A percentile compares a stretch with the other conserved stretches of the same genome.
Conservation (phyloP, 176 grass and related monocot species). For the Luzula sylvatica region DNA sequence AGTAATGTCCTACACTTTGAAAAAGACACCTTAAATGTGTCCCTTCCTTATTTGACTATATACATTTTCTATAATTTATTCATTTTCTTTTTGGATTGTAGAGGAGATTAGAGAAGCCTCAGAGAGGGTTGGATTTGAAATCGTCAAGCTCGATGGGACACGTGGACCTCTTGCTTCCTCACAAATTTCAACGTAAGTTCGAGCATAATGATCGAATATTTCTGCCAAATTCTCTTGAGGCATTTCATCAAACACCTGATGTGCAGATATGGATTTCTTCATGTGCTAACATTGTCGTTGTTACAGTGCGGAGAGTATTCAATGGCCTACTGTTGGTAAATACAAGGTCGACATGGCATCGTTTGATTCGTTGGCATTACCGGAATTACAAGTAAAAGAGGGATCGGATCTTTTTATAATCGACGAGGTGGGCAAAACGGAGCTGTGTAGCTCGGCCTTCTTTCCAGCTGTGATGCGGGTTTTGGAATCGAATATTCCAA, state of each 20-base stretch:
- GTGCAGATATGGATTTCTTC: not conserved
- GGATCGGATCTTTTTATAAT: slow-evolving; percentile 77
- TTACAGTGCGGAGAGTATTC: slow-evolving; percentile 55
- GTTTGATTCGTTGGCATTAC: slow-evolving; percentile 76
- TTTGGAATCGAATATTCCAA: slow-evolving; percentile 65
- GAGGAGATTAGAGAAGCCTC: slow-evolving; percentile 65
- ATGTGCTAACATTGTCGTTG: not conserved
- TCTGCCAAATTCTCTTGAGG: not conserved
- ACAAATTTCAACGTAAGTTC: slow-evolving; percentile 44
- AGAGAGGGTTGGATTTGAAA: slow-evolving; percentile 75
- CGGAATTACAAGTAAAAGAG: slow-evolving; percentile 66
- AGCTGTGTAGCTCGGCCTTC: slow-evolving; percentile 72
- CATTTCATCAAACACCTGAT: not conserved
- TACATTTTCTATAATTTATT: slow-evolving; percentile 19
- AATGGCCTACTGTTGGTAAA: slow-evolving; percentile 83
- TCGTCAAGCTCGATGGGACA: slow-evolving; percentile 60
- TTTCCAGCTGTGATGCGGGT: slow-evolving; percentile 79
- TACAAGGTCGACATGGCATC: slow-evolving; percentile 85
- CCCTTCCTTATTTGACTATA: not conserved
- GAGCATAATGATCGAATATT: not conserved
- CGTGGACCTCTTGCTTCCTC: slow-evolving; percentile 54
- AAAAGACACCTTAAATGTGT: not conserved
- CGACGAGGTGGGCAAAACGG: slow-evolving; percentile 98
- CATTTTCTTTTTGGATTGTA: slow-evolving; percentile 11
- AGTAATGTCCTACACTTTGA: slow-evolving; percentile 29